Conservation (phyloP, 179 eudicot genomes). For the Monotropa hypopitys region DNA sequence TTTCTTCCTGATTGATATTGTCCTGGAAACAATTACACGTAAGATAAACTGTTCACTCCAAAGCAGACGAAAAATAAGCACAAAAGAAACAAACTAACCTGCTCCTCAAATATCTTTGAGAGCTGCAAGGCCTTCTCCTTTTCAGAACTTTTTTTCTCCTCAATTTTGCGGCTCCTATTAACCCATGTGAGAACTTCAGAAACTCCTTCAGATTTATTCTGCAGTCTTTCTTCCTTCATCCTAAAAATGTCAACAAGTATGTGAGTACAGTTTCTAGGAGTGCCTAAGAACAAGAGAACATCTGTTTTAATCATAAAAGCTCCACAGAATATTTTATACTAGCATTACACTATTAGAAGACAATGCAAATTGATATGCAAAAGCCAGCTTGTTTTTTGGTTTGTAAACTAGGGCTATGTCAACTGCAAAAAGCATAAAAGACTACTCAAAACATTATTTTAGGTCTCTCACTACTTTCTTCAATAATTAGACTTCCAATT, state of each 20-base stretch:
- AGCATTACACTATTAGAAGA: background rate
- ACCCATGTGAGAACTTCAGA: constrained; percentile 80
- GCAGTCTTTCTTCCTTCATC: constrained; percentile 71
- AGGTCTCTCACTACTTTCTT: background rate
- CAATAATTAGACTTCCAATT: background rate
- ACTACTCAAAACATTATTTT: background rate
- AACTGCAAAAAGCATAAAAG: background rate
- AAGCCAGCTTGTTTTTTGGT: background rate
- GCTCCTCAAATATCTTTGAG: constrained; percentile 79
- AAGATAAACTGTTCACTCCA: background rate
- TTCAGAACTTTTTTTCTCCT: constrained; percentile 54
- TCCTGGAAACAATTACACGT: constrained; percentile 37
- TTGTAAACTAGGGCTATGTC: background rate
- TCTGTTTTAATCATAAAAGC: background rate
- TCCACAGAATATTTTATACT: background rate
- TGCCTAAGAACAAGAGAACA: background rate
- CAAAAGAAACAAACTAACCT: constrained; percentile 29
- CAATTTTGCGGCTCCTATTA: constrained; percentile 62
- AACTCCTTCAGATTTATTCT: constrained; percentile 49
- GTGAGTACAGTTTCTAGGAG: background rate
- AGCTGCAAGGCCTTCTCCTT: constrained; percentile 68
- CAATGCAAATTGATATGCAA: background rate
- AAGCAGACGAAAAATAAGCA: background rate
- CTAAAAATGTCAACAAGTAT: constrained; percentile 18
- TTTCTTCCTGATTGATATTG: constrained; percentile 49